phyloP scores from a whole-genome alignment of 2,329 filamentous ascomycete species.

The Paraconiothyrium sp. region DNA sequence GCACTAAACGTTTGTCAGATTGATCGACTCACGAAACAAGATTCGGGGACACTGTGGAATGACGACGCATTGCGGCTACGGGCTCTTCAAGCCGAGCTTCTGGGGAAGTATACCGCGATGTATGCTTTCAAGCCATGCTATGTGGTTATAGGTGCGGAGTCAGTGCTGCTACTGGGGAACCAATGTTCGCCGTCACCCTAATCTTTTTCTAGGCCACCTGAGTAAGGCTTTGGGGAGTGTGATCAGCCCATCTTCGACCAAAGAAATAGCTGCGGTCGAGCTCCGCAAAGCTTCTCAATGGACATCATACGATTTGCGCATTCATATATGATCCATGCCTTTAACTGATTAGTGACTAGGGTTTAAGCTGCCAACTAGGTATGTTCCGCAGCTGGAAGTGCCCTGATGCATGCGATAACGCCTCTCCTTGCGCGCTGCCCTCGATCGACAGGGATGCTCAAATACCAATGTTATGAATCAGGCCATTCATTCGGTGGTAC shows the following conservation, averaged over 20 bases:
- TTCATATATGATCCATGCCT: neutral
- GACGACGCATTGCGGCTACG: neutral
- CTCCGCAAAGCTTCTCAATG: neutral
- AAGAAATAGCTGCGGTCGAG: neutral
- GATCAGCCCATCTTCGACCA: neutral
- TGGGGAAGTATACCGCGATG: neutral
- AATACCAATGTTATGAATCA: neutral
- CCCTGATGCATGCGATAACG: neutral
- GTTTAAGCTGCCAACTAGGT: neutral
- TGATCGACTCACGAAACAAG: slow-evolving; percentile 9
- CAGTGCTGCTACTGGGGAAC: neutral
- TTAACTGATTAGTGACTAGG: neutral
- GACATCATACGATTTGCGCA: slow-evolving; percentile 1
- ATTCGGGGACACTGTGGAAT: neutral
- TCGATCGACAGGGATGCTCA: neutral
- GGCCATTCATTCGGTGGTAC: neutral
- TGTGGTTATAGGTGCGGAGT: no score
- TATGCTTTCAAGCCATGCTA: neutral
- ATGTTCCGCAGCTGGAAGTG: neutral
- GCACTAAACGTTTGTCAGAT: slow-evolving; percentile 8
- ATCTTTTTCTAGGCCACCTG: neutral
- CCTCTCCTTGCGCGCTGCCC: neutral
- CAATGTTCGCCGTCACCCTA: neutral
- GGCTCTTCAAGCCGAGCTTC: neutral
- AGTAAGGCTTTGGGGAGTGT: neutral